phyloP scores from a whole-genome alignment of 495 filamentous ascomycete species.

The Parathielavia appendiculata region DNA sequence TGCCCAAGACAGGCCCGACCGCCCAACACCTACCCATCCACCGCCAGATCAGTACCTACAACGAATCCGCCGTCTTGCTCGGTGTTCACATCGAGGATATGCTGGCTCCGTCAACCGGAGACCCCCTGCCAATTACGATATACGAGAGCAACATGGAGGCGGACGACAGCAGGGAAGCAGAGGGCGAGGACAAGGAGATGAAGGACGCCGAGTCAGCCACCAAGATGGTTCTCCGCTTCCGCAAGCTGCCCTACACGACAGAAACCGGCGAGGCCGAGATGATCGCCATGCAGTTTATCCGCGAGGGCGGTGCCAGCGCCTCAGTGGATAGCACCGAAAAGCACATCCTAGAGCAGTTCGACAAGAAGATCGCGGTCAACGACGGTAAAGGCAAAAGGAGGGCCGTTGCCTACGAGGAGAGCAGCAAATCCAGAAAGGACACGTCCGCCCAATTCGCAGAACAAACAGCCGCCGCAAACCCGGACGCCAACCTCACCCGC shows the following conservation, averaged over 20 bases:
- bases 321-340: slow-evolving; percentile 46
- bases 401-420: slow-evolving; percentile 30
- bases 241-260: slow-evolving; percentile 76
- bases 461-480: slow-evolving; percentile 19
- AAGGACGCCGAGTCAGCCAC: slow-evolving; percentile 59
- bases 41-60: slow-evolving; percentile 66
- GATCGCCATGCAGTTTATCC: slow-evolving; percentile 91
- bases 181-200: slow-evolving; percentile 63
- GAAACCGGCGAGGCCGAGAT: slow-evolving; percentile 96
- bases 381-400: slow-evolving; percentile 47
- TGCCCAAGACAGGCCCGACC: slow-evolving; percentile 67
- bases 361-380: slow-evolving; percentile 35
- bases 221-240: slow-evolving; percentile 62
- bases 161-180: slow-evolving; percentile 36
- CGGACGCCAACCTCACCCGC: slow-evolving; percentile 54
- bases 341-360: slow-evolving; percentile 29
- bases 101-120: slow-evolving; percentile 52
- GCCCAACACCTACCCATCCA: slow-evolving; percentile 66
- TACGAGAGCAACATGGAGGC: slow-evolving; percentile 82
- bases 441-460: slow-evolving; percentile 27
- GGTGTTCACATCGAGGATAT: slow-evolving; percentile 69
- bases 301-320: slow-evolving; percentile 74
- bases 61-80: slow-evolving; percentile 83
- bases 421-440: slow-evolving; percentile 32
- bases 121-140: slow-evolving; percentile 80